Evolutionary conservation across 441 rosid genomes (phyloP).

Genomic region (Erysimum pusillum): DNA sequence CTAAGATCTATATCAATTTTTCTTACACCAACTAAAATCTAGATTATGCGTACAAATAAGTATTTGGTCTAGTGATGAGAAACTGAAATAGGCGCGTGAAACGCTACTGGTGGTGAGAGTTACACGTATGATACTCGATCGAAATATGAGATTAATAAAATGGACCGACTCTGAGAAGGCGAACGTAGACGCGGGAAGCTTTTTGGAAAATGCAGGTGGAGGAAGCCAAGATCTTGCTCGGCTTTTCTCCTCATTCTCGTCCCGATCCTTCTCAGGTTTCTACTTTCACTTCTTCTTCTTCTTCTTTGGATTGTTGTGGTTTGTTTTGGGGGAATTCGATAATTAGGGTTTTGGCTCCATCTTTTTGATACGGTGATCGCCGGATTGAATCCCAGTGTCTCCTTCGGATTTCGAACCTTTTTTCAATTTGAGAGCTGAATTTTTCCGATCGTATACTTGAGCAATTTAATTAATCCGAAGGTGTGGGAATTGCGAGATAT

Average conservation of each 20-base stretch:
- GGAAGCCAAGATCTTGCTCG: conserved; percentile 76
- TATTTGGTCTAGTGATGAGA: no score
- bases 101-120: neutral
- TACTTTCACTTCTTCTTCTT: neutral
- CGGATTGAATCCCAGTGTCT: neutral
- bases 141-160: neutral
- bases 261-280: conserved; percentile 70
- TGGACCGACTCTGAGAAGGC: conserved; percentile 28
- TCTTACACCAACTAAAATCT: no score
- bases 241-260: conserved; percentile 71
- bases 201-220: conserved; percentile 66
- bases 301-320: neutral
- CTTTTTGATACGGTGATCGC: neutral
- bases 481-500: neutral
- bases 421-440: neutral
- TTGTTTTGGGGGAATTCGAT: neutral
- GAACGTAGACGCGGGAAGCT: conserved; percentile 12
- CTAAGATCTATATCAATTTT: no score
- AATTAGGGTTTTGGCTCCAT: conserved; percentile 21
- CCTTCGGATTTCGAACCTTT: neutral
- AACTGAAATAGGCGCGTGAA: neutral
- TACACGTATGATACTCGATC: conserved; percentile 27
- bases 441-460: neutral
- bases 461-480: neutral
- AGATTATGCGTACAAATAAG: no score